Percentiles rank a stretch among this genome's conserved stretches.
Conservation (phyloP, 2,329 filamentous ascomycete genomes). For the Geosmithia flava region DNA sequence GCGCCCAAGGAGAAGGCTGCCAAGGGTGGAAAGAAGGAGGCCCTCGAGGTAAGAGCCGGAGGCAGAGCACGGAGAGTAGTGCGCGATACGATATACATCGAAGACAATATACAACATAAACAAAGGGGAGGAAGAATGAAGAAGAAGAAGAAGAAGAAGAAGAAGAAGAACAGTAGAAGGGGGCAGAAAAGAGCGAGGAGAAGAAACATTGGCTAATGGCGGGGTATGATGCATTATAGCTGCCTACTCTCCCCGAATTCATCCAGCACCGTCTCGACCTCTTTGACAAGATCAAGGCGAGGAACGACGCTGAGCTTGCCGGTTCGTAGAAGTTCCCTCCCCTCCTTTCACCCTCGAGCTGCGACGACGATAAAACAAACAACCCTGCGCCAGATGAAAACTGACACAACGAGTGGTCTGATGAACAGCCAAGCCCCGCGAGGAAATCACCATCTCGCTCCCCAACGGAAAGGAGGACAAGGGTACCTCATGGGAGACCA, state of each 20-base stretch:
- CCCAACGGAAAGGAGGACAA: constrained; percentile 57
- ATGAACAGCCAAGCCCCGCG: constrained; percentile 47
- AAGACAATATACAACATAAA: too few relatives aligned
- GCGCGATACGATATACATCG: too few relatives aligned
- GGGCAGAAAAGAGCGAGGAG: neutral
- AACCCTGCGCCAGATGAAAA: neutral
- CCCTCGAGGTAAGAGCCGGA: constrained; percentile 29
- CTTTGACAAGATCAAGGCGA: constrained; percentile 80
- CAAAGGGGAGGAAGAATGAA: neutral
- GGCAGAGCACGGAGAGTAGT: neutral
- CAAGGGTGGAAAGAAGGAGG: constrained; percentile 43
- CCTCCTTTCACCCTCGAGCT: too few relatives aligned
- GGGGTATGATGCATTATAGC: constrained; percentile 8
- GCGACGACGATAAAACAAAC: neutral
- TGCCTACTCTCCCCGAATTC: constrained; percentile 52
- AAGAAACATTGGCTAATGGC: neutral
- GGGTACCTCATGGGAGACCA: constrained; percentile 85
- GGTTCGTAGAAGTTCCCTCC: constrained; percentile 13
- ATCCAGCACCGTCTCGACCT: constrained; percentile 74
- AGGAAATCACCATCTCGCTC: constrained; percentile 63
- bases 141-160: neutral
- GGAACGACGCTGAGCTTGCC: constrained; percentile 63
- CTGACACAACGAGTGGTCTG: neutral
- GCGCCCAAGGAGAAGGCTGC: constrained; percentile 14
- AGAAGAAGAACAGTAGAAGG: neutral